Evolutionary conservation across 257 asterid species (phyloP).

Genomic region (Asclepias syriaca): DNA sequence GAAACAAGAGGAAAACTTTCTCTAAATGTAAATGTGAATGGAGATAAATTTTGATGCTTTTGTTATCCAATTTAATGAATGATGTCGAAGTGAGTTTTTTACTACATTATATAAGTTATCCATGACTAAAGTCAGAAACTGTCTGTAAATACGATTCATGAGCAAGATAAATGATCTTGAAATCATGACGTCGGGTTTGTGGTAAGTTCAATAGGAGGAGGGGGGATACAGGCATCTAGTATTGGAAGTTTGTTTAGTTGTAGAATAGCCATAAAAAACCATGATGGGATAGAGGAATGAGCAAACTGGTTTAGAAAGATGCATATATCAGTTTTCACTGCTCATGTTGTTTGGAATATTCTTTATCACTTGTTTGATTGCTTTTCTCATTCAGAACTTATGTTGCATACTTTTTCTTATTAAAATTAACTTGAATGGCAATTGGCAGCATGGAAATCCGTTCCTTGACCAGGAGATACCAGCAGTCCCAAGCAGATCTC

Average conservation of each 20-base stretch:
- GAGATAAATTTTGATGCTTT: no score
- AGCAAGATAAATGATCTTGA: not conserved
- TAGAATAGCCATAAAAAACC: not conserved
- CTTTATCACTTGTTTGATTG: not conserved
- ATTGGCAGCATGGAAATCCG: slow-evolving; percentile 43
- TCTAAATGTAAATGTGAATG: no score
- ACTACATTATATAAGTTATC: not conserved
- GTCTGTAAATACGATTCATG: not conserved
- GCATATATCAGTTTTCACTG: not conserved
- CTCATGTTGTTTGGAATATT: not conserved
- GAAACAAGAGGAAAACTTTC: not conserved
- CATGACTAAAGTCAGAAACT: not conserved
- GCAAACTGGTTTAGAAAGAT: not conserved
- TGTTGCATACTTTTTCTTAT: not conserved
- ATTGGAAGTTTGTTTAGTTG: not conserved
- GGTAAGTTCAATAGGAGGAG: not conserved
- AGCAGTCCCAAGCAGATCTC: slow-evolving; percentile 27
- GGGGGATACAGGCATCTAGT: not conserved
- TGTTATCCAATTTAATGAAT: no score
- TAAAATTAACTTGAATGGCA: not conserved
- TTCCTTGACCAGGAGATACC: slow-evolving; percentile 33
- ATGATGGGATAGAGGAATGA: not conserved
- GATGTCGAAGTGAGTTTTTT: not conserved
- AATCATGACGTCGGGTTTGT: not conserved
- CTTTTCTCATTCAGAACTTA: no score